phyloP scores from a whole-genome alignment of 2,329 filamentous ascomycete genomes.

The Talaromyces sp. region DNA sequence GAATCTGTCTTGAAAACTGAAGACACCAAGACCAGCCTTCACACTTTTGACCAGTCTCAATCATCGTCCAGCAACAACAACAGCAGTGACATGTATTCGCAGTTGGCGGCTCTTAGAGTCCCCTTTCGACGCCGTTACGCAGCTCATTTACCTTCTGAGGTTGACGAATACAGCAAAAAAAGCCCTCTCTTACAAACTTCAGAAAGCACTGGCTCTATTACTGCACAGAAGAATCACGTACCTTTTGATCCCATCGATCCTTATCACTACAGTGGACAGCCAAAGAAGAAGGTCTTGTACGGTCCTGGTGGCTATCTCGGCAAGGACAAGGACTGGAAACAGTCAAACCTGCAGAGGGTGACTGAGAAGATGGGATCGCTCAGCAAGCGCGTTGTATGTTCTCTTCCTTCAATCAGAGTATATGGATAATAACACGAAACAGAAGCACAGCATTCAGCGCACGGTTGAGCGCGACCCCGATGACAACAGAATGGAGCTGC shows the following conservation, averaged over 20 bases:
- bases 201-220: not conserved
- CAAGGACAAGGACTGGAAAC: slow-evolving; percentile 14
- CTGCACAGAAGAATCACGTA: slow-evolving; percentile 1
- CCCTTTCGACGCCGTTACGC: slow-evolving; percentile 2
- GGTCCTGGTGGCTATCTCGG: slow-evolving; percentile 16
- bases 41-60: not conserved
- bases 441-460: slow-evolving; percentile 10
- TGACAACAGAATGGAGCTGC: slow-evolving; percentile 15
- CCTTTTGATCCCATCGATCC: slow-evolving; percentile 16
- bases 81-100: slow-evolving; percentile 4
- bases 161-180: not conserved
- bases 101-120: slow-evolving; percentile 12
- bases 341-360: slow-evolving; percentile 12
- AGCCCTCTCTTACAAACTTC: not conserved
- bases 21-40: not conserved
- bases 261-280: slow-evolving; percentile 15
- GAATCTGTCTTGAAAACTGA: not conserved
- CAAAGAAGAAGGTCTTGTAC: slow-evolving; percentile 16
- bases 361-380: slow-evolving; percentile 9
- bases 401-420: not conserved
- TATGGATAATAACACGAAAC: not conserved
- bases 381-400: slow-evolving; percentile 14
- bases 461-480: slow-evolving; percentile 4
- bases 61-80: not conserved
- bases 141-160: not conserved